Conservation (phyloP, 495 filamentous ascomycete species). For the Jackrogersella minutella region DNA sequence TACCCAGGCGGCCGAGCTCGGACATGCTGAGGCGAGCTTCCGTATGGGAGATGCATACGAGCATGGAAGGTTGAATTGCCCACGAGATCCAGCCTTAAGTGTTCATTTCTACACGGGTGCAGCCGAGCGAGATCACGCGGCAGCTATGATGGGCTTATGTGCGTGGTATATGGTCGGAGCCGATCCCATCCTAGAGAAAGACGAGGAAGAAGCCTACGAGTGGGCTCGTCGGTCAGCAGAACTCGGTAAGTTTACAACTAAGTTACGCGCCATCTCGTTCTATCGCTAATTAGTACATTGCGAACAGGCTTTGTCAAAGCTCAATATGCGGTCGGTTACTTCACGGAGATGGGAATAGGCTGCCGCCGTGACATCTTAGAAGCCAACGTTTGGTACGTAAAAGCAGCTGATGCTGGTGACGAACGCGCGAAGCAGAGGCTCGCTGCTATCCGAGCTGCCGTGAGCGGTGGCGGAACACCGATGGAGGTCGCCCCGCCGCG, state of each 20-base stretch:
- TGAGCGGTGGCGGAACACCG: slow-evolving; percentile 74
- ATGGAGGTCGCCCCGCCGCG: slow-evolving; percentile 59
- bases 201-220: slow-evolving; percentile 95
- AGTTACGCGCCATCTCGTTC: neutral
- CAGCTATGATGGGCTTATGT: slow-evolving; percentile 98
- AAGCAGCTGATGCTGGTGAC: slow-evolving; percentile 91
- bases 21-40: slow-evolving; percentile 83
- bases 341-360: slow-evolving; percentile 98
- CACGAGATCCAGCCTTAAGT: slow-evolving; percentile 88
- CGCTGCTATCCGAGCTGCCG: slow-evolving; percentile 84
- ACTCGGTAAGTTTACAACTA: slow-evolving; percentile 66
- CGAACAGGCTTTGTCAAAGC: slow-evolving; percentile 84
- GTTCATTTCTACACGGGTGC: slow-evolving; percentile 97
- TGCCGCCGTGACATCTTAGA: slow-evolving; percentile 91
- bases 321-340: slow-evolving; percentile 94
- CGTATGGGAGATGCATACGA: slow-evolving; percentile 97
- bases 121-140: slow-evolving; percentile 80
- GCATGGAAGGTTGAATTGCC: slow-evolving; percentile 86
- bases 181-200: slow-evolving; percentile 89
- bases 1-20: slow-evolving; percentile 92
- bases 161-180: slow-evolving; percentile 99
- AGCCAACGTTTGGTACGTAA: slow-evolving; percentile 98
- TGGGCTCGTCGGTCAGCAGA: slow-evolving; percentile 91
- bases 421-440: slow-evolving; percentile 86
- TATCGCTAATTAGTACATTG: slow-evolving; percentile 20